These are phyloP conservation scores for Tuber melanosporum DNA, from an alignment of 495 filamentous ascomycete genomes.

Conservation along the genomic window DNA sequence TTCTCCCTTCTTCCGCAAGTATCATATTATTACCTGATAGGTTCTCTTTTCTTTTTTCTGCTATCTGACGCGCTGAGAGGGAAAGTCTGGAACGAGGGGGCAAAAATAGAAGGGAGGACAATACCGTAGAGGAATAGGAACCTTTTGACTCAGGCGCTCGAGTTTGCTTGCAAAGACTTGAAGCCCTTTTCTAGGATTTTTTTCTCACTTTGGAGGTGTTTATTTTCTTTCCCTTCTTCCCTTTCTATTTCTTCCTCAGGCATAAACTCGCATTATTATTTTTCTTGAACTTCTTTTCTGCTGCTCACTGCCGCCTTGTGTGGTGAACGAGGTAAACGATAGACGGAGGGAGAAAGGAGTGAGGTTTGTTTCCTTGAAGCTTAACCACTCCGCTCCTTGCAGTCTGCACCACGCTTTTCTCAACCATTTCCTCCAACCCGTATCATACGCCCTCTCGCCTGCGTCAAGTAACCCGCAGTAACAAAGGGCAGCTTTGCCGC, in stretches of 20 bases:
- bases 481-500: background rate
- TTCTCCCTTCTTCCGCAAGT: background rate
- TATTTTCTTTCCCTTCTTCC: background rate
- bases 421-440: background rate
- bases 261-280: background rate
- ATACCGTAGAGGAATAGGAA: background rate
- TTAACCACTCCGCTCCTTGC: background rate
- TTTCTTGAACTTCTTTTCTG: background rate
- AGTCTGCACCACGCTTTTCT: background rate
- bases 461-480: background rate
- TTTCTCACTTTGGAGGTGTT: background rate
- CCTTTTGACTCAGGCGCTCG: background rate
- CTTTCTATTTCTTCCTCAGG: background rate
- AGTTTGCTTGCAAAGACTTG: background rate
- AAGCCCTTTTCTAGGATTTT: background rate
- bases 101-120: background rate
- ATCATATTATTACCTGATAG: background rate
- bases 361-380: background rate
- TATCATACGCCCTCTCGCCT: background rate
- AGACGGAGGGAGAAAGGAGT: background rate
- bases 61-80: background rate
- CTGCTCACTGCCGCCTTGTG: background rate
- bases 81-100: background rate
- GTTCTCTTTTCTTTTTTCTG: background rate
- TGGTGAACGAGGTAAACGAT: background rate